Conservation (phyloP, 2,329 filamentous ascomycete genomes). For the Fusarium metavorans region DNA sequence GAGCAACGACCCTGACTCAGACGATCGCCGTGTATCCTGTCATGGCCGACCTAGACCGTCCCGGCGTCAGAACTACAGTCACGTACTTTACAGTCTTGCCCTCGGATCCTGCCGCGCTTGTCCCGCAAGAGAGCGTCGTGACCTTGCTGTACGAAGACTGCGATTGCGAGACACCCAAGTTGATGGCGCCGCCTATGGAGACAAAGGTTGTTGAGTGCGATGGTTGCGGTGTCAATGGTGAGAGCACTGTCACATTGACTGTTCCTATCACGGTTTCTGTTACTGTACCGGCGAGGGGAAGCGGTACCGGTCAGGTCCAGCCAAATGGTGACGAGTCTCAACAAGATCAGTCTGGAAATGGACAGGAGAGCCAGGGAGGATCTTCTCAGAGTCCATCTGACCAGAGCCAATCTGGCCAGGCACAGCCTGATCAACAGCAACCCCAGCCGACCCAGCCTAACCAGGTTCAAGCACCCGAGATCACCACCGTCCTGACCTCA, state of each 20-base stretch:
- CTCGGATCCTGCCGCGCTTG: constrained; percentile 49
- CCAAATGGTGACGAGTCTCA: neutral
- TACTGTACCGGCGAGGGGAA: neutral
- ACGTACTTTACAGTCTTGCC: constrained; percentile 44
- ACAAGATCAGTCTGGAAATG: neutral
- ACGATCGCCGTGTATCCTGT: neutral
- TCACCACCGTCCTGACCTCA: constrained; percentile 29
- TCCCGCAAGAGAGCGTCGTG: constrained; percentile 51
- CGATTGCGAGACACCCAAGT: constrained; percentile 30
- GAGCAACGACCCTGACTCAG: neutral
- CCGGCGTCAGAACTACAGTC: constrained; percentile 34
- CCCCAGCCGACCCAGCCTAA: neutral
- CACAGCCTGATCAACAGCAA: neutral
- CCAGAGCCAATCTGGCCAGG: neutral
- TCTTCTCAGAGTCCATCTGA: neutral
- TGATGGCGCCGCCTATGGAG: constrained; percentile 35
- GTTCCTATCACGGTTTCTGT: constrained; percentile 31
- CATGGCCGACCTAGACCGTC: neutral
- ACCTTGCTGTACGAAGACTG: constrained; percentile 45
- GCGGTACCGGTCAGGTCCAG: neutral
- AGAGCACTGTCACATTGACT: constrained; percentile 40
- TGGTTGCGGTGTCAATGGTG: constrained; percentile 38
- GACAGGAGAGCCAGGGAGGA: neutral
- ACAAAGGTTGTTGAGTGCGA: constrained; percentile 39
- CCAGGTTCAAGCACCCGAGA: neutral